Conservation (phyloP, 2,329 filamentous ascomycete genomes). For the Nakataea oryzae region DNA sequence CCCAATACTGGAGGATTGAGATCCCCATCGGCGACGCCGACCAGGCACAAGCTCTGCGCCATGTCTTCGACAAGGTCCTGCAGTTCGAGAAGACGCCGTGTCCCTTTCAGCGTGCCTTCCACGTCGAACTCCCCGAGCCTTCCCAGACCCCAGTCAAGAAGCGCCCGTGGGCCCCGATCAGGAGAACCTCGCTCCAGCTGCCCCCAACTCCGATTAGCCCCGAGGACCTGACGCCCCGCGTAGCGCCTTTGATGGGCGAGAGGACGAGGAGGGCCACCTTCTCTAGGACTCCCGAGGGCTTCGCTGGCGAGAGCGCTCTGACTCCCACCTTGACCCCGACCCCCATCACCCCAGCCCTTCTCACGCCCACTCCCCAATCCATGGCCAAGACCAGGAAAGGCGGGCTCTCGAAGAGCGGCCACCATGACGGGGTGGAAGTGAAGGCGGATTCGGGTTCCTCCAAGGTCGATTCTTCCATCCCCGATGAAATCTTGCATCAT, state of each 20-base stretch:
- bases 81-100: conserved; percentile 83
- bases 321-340: neutral
- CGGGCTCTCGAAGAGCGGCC: neutral
- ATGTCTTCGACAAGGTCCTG: conserved; percentile 60
- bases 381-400: neutral
- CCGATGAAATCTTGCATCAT: neutral
- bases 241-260: neutral
- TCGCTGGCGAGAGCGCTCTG: neutral
- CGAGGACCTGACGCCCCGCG: conserved; percentile 2
- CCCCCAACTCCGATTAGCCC: conserved; percentile 13
- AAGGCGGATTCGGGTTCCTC: no score
- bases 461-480: neutral
- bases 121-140: conserved; percentile 60
- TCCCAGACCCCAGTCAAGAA: conserved; percentile 55
- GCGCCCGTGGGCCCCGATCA: conserved; percentile 55
- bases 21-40: conserved; percentile 53
- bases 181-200: conserved; percentile 14
- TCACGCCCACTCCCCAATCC: neutral
- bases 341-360: neutral
- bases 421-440: neutral
- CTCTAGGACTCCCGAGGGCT: neutral
- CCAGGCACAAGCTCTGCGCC: conserved; percentile 57
- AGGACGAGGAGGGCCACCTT: neutral
- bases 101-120: conserved; percentile 71
- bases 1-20: conserved; percentile 87